These are phyloP conservation scores for Picea glauca DNA, from an alignment of 75 land plant species.

Conservation along the genomic window DNA sequence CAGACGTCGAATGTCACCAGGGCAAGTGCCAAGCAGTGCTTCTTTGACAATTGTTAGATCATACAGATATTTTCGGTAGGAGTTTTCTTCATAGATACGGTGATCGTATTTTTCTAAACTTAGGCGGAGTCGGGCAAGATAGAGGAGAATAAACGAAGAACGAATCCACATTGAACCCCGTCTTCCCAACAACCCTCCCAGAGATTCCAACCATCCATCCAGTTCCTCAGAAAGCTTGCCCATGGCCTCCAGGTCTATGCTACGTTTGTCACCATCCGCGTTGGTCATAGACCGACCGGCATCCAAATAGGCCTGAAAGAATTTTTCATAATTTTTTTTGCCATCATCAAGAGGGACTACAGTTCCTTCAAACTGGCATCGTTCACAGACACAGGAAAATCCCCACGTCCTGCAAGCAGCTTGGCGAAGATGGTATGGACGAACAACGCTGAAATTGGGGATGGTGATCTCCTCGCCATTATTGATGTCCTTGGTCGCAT, in stretches of 20 bases:
- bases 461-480: slow-evolving; percentile 12
- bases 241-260: neutral
- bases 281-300: neutral
- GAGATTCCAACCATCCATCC: neutral
- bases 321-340: neutral
- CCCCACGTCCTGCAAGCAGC: neutral
- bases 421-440: neutral
- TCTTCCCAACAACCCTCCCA: neutral
- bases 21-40: neutral
- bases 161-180: neutral
- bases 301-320: neutral
- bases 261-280: neutral
- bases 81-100: neutral
- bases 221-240: neutral
- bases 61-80: neutral
- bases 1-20: neutral
- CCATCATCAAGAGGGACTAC: neutral
- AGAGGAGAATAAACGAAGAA: neutral
- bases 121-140: neutral
- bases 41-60: neutral
- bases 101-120: too few relatives aligned
- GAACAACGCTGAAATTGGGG: slow-evolving; percentile 3
- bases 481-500: neutral
- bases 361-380: neutral
- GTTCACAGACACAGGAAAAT: neutral